A percentile compares a stretch with the other conserved stretches of the same genome.
Evolutionary conservation across 306 rosid genomes (phyloP).

Genomic region (Prunus fruticosa): DNA sequence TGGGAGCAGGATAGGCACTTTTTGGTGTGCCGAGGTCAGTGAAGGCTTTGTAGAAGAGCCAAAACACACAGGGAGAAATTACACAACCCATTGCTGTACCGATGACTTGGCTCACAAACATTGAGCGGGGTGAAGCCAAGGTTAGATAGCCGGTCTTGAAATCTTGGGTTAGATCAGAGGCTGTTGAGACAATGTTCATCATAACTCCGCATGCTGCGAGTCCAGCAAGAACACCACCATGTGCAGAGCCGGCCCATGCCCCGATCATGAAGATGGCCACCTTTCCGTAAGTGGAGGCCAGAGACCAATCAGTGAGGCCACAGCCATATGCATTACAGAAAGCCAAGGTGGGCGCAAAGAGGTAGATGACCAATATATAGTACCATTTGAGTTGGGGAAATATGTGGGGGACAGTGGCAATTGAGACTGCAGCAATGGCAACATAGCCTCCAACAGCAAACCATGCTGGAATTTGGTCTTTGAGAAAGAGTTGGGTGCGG

Average conservation of each 20-base stretch:
- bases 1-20: slow-evolving; percentile 39
- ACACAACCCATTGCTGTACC: slow-evolving; percentile 55
- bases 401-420: slow-evolving; percentile 38
- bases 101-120: slow-evolving; percentile 52
- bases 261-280: slow-evolving; percentile 49
- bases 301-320: slow-evolving; percentile 56
- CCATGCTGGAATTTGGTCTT: slow-evolving; percentile 48
- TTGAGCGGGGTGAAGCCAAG: slow-evolving; percentile 44
- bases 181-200: slow-evolving; percentile 54
- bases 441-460: slow-evolving; percentile 40
- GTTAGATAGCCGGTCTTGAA: slow-evolving; percentile 54
- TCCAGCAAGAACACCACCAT: slow-evolving; percentile 48
- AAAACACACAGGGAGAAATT: slow-evolving; percentile 44
- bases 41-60: slow-evolving; percentile 52
- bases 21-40: slow-evolving; percentile 22
- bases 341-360: slow-evolving; percentile 43
- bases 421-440: slow-evolving; percentile 40
- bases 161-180: slow-evolving; percentile 48
- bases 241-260: slow-evolving; percentile 45
- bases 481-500: slow-evolving; percentile 32
- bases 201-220: slow-evolving; percentile 51
- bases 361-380: slow-evolving; percentile 38
- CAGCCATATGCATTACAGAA: slow-evolving; percentile 53
- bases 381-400: slow-evolving; percentile 48
- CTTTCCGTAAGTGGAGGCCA: slow-evolving; percentile 49